Evolutionary conservation across 768 basidiomycete species (phyloP), one percentile per base, ranked within the genome.

Genomic region (Pisolithus tinctorius): DNA sequence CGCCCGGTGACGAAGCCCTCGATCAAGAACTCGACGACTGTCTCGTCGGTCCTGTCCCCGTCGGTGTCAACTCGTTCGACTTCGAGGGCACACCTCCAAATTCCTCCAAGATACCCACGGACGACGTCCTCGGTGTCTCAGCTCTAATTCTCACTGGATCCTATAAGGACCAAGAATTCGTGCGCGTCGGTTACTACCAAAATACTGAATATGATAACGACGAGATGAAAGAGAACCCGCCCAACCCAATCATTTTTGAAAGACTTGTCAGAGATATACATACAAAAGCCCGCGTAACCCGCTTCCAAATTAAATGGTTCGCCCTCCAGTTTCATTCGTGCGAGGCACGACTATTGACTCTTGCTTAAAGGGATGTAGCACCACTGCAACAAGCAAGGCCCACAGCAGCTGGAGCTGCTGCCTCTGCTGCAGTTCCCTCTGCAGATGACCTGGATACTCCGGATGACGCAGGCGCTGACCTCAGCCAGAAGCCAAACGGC

Each of bases 131-230:
- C 11, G 96, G 96, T 43, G 94, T 99, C 16, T 91, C 95, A 2
- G 96, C 95, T 6, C 85, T 98, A 64, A 97, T 99, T 61, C 80
- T 99, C 47, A 98, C 94, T 0, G 96, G 93, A 6, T 90, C 89
- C 10, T 99, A 98, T 70, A 83, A 84, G 37, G 95, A 97, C 47
- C 94, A 96, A 62, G 96, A 98, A 67, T 99, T 99, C 63, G 95
- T 99, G n/a, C 84, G 95, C 43, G 94, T 99, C 26, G 96, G 96
- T 6, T 98, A 99, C 67, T 99, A 99, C 68, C 96, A 98, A 70
- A 94, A 98, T 64, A 97, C 94, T 25, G 95, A 98, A 68, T 98
- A 97, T 63, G 95, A 96, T 67, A 91, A 88, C 60, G 89, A 93
- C 48, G 92, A 91, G 69, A 84, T 94, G 83, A 87, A 83, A 65